Evolutionary conservation across 2,329 filamentous ascomycete species (phyloP).

Genomic region (Ophiocordyceps polyrhachis-furcata): DNA sequence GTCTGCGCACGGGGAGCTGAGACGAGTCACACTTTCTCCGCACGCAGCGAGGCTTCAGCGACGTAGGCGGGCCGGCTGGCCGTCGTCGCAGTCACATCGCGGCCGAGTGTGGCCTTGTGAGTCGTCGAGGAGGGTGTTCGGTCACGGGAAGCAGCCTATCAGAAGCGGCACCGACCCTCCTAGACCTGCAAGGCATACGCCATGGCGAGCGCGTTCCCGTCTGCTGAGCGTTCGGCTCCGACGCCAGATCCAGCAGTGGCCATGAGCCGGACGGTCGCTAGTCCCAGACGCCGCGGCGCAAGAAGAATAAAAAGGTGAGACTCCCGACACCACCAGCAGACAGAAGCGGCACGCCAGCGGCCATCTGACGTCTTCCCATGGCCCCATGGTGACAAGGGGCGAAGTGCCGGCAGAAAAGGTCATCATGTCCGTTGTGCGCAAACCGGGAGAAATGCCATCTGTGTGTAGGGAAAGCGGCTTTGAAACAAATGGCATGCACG

Average conservation of each 20-base stretch:
- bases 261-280: not conserved
- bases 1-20: not conserved
- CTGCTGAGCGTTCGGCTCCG: not conserved
- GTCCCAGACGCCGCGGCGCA: not conserved
- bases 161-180: not conserved
- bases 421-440: slow-evolving; percentile 9
- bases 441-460: slow-evolving; percentile 2
- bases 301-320: slow-evolving; percentile 7
- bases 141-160: slow-evolving; percentile 8
- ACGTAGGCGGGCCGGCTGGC: slow-evolving; percentile 1
- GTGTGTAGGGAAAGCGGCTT: not conserved
- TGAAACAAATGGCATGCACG: slow-evolving; percentile 7
- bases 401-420: slow-evolving; percentile 1
- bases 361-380: slow-evolving; percentile 5
- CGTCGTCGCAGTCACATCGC: slow-evolving; percentile 1
- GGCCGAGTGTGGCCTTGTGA: slow-evolving; percentile 10
- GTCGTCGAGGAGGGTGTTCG: slow-evolving; percentile 3
- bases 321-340: slow-evolving; percentile 9
- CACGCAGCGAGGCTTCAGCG: not conserved
- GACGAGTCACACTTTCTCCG: not conserved
- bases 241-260: not conserved
- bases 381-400: slow-evolving; percentile 1
- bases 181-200: not conserved
- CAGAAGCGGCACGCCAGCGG: not conserved
- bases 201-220: not conserved